Percentiles rank a stretch among this genome's conserved stretches.
These are phyloP conservation scores for Candida sojae DNA, from an alignment of 1,139 yeast genomes.

Conservation along the genomic window DNA sequence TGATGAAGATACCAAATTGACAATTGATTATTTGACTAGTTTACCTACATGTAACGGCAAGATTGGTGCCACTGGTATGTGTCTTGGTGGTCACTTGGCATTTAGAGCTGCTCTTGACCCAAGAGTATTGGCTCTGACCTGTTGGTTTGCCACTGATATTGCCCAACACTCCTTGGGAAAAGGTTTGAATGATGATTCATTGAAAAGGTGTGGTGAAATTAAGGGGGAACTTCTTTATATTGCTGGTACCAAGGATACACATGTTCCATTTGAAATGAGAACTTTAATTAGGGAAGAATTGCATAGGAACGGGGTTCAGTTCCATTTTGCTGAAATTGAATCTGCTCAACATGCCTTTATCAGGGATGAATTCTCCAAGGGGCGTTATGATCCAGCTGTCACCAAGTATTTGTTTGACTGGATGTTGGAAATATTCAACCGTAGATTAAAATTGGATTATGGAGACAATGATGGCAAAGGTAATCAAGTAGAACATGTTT, in stretches of 20 bases:
- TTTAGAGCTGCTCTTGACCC: conserved; percentile 70
- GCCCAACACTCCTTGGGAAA: conserved; percentile 67
- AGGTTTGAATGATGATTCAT: conserved; percentile 64
- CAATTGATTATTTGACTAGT: conserved; percentile 60
- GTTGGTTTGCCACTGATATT: conserved; percentile 82
- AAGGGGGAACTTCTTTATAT: conserved; percentile 65
- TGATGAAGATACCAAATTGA: conserved; percentile 70
- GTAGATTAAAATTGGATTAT: conserved; percentile 65
- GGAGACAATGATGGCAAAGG: conserved; percentile 60
- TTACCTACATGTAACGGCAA: conserved; percentile 70
- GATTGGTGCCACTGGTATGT: conserved; percentile 85
- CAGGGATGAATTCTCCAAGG: conserved; percentile 77
- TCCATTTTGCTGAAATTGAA: conserved; percentile 72
- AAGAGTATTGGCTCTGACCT: conserved; percentile 66
- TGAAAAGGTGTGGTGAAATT: conserved; percentile 55
- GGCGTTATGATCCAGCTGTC: conserved; percentile 75
- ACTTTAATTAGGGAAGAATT: conserved; percentile 68
- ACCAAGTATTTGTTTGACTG: conserved; percentile 69
- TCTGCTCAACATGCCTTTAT: conserved; percentile 83
- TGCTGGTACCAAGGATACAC: conserved; percentile 79
- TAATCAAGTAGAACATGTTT: conserved; percentile 60
- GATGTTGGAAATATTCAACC: conserved; percentile 68
- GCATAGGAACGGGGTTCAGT: conserved; percentile 58
- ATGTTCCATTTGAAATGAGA: conserved; percentile 78
- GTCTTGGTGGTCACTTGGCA: conserved; percentile 84